A percentile compares a stretch with the other conserved stretches of the same genome.
phyloP scores from a whole-genome alignment of 1,284 basidiomycete species.

The Cutaneotrichosporon sp. region DNA sequence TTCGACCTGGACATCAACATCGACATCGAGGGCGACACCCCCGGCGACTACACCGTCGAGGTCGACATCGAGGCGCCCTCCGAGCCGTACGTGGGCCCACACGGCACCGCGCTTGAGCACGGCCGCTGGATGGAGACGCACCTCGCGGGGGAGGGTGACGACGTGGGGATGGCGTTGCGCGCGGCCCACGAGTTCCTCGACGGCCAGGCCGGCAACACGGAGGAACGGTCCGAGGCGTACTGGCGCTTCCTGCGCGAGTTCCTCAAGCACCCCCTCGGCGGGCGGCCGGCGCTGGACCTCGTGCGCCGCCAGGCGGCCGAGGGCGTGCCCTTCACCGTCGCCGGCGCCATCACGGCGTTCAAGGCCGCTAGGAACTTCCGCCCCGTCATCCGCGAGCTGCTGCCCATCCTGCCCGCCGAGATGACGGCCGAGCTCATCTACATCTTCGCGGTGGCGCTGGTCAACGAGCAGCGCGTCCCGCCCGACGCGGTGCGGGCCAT shows the following conservation, averaged over 20 bases:
- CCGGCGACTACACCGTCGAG: background rate
- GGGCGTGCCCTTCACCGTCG: conserved; percentile 15
- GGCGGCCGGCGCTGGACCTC: conserved; percentile 14
- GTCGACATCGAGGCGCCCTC: background rate
- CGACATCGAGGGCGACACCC: background rate
- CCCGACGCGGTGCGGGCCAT: background rate
- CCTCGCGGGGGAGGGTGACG: no score
- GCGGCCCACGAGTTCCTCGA: conserved; percentile 4
- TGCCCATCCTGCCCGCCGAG: conserved; percentile 1
- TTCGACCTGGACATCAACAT: background rate
- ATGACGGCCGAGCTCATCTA: background rate
- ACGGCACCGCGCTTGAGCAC: background rate
- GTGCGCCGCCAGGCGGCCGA: conserved; percentile 20
- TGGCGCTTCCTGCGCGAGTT: conserved; percentile 19
- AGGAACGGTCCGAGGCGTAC: conserved; percentile 6
- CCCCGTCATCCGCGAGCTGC: background rate
- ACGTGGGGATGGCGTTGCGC: background rate
- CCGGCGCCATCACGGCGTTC: background rate
- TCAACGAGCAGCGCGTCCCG: background rate
- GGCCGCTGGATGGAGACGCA: background rate
- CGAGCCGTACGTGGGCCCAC: background rate
- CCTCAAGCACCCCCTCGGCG: conserved; percentile 20
- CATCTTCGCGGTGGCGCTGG: background rate
- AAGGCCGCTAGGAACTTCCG: background rate
- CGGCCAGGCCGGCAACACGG: background rate